Percentiles rank a stretch among this genome's conserved stretches.
Conservation (phyloP, 345 rosid genomes). For the Boechera stricta region DNA sequence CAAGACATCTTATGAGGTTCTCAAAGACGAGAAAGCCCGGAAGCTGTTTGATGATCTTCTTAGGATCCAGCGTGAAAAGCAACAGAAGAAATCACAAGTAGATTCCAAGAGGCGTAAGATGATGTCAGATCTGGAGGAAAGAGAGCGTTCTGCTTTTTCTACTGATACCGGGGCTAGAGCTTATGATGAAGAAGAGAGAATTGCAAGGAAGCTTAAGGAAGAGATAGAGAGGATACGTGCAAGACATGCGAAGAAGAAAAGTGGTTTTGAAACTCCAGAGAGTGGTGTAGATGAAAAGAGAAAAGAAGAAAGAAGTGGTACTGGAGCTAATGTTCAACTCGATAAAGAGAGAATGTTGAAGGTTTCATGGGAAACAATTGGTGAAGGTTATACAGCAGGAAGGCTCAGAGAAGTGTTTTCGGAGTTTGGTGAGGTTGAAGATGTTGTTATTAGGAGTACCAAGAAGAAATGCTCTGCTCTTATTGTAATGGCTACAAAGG, state of each 20-base stretch:
- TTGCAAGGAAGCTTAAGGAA: slow-evolving; percentile 70
- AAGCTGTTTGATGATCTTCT: slow-evolving; percentile 86
- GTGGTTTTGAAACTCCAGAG: slow-evolving; percentile 41
- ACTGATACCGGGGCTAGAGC: slow-evolving; percentile 53
- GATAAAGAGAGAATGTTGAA: slow-evolving; percentile 75
- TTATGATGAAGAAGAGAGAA: slow-evolving; percentile 68
- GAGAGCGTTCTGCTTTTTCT: slow-evolving; percentile 76
- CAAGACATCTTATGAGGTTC: slow-evolving; percentile 74
- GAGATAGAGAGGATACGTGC: slow-evolving; percentile 78
- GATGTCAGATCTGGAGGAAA: slow-evolving; percentile 83
- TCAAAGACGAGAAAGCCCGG: slow-evolving; percentile 79
- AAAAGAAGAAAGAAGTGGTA: slow-evolving; percentile 38
- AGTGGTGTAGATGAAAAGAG: slow-evolving; percentile 43
- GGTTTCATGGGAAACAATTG: slow-evolving; percentile 77
- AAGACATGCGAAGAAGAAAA: slow-evolving; percentile 55
- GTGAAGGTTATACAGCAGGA: slow-evolving; percentile 66
- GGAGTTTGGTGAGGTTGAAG: slow-evolving; percentile 81
- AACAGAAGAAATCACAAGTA: slow-evolving; percentile 55
- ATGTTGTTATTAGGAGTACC: slow-evolving; percentile 68
- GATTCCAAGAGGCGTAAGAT: slow-evolving; percentile 76
- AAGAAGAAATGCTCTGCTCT: slow-evolving; percentile 84
- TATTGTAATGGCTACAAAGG: slow-evolving; percentile 77
- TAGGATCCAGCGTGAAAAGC: slow-evolving; percentile 69
- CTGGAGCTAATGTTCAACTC: slow-evolving; percentile 43
- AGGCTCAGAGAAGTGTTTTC: slow-evolving; percentile 72